Conservation (phyloP, 2,329 filamentous ascomycete species). For the Cordyceps fumosorosea region DNA sequence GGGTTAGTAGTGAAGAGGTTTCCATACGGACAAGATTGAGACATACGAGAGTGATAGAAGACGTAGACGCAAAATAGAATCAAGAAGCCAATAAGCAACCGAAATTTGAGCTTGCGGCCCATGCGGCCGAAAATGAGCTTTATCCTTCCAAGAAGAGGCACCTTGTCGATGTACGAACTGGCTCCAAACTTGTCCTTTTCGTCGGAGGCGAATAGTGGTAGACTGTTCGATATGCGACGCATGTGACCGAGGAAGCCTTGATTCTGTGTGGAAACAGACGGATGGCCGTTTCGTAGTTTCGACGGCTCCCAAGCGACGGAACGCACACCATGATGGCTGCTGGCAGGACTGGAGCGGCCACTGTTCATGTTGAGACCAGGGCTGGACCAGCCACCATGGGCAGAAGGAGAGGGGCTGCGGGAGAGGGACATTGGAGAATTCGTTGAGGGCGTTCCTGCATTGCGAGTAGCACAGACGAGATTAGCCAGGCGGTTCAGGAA, state of each 20-base stretch:
- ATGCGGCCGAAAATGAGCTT: slow-evolving; percentile 42
- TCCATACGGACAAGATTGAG: background rate
- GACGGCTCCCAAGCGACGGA: slow-evolving; percentile 75
- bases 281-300: slow-evolving; percentile 71
- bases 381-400: slow-evolving; percentile 82
- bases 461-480: slow-evolving; percentile 16
- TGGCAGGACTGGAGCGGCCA: slow-evolving; percentile 61
- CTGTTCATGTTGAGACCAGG: slow-evolving; percentile 70
- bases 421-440: slow-evolving; percentile 70
- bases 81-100: slow-evolving; percentile 51
- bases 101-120: slow-evolving; percentile 59
- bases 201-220: slow-evolving; percentile 63
- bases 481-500: slow-evolving; percentile 19
- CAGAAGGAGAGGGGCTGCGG: slow-evolving; percentile 78
- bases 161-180: slow-evolving; percentile 42
- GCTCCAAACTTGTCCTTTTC: slow-evolving; percentile 75
- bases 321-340: slow-evolving; percentile 45
- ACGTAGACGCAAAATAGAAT: slow-evolving; percentile 56
- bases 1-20: slow-evolving; percentile 19
- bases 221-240: slow-evolving; percentile 68
- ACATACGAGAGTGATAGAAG: slow-evolving; percentile 71
- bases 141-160: slow-evolving; percentile 42
- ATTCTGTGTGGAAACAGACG: slow-evolving; percentile 73
- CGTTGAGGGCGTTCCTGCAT: slow-evolving; percentile 46
- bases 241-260: slow-evolving; percentile 86